These are phyloP conservation scores for Ustilago tritici DNA, from an alignment of 1,284 basidiomycete genomes.

Conservation along the genomic window DNA sequence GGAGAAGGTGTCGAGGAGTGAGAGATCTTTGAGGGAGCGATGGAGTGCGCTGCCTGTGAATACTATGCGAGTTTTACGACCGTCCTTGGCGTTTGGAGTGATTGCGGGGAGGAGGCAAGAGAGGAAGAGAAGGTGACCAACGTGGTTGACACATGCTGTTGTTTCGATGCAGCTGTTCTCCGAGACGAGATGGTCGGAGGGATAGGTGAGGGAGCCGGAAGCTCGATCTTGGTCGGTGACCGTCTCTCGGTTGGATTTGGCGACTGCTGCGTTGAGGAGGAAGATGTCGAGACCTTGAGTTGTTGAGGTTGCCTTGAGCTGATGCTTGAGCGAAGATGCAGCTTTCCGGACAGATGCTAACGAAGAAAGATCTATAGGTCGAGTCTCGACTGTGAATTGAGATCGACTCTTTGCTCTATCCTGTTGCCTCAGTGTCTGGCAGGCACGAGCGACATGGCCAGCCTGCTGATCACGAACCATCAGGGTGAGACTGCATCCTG, in stretches of 20 bases:
- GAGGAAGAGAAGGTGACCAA: constrained; percentile 51
- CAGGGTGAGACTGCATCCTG: constrained; percentile 28
- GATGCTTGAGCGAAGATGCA: constrained; percentile 23
- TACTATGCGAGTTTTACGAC: constrained; percentile 46
- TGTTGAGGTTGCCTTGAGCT: constrained; percentile 12
- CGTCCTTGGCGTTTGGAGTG: constrained; percentile 22
- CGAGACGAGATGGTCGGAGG: constrained; percentile 27
- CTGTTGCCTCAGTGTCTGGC: constrained; percentile 17
- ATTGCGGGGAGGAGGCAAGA: constrained; percentile 29
- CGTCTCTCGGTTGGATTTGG: constrained; percentile 27
- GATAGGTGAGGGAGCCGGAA: constrained; percentile 4
- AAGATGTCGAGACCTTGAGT: constrained; percentile 31
- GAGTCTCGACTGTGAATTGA: constrained; percentile 16
- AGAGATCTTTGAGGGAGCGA: constrained; percentile 30
- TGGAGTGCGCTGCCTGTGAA: constrained; percentile 54
- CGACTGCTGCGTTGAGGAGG: constrained; percentile 50
- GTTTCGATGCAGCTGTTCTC: constrained; percentile 33
- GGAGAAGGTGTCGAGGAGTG: constrained; percentile 23
- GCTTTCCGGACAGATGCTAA: constrained; percentile 40
- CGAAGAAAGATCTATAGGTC: constrained; percentile 35
- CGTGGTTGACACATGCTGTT: constrained; percentile 53
- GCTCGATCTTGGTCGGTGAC: constrained; percentile 28
- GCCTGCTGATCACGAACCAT: constrained; percentile 25
- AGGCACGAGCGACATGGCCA: constrained; percentile 9
- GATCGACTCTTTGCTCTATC: not conserved